phyloP scores from a whole-genome alignment of 495 filamentous ascomycete species.

The Sphaerosporella brunnea region DNA sequence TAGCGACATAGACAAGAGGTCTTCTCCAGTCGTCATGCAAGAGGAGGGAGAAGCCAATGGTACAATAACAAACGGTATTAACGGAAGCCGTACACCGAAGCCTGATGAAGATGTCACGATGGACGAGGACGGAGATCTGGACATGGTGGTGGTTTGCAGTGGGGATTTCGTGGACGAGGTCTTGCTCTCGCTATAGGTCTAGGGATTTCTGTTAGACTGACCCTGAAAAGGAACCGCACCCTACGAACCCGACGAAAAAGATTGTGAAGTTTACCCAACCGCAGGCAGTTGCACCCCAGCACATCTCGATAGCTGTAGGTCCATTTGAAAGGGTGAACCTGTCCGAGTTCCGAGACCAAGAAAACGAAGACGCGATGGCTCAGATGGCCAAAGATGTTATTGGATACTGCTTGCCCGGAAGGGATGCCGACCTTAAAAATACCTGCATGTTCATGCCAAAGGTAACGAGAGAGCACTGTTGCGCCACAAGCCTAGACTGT shows the following conservation, averaged over 20 bases:
- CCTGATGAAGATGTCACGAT: slow-evolving; percentile 30
- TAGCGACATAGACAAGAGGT: slow-evolving; percentile 41
- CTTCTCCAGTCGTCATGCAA: neutral
- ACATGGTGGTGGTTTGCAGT: slow-evolving; percentile 77
- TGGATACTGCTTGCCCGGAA: slow-evolving; percentile 75
- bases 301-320: slow-evolving; percentile 80
- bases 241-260: slow-evolving; percentile 57
- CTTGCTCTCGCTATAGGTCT: neutral
- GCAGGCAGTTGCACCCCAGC: slow-evolving; percentile 56
- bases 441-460: slow-evolving; percentile 60
- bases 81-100: slow-evolving; percentile 25
- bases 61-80: slow-evolving; percentile 11
- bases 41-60: neutral
- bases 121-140: slow-evolving; percentile 67
- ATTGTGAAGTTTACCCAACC: slow-evolving; percentile 60
- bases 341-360: slow-evolving; percentile 69
- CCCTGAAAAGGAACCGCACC: slow-evolving; percentile 39
- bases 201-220: slow-evolving; percentile 10
- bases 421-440: slow-evolving; percentile 60
- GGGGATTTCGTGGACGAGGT: slow-evolving; percentile 70
- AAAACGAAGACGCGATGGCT: slow-evolving; percentile 77
- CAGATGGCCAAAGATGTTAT: slow-evolving; percentile 66
- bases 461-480: slow-evolving; percentile 8
- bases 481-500: neutral
- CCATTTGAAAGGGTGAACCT: slow-evolving; percentile 89